phyloP scores from a whole-genome alignment of 352 stramenopile species.

The Pythium rishiriense region DNA sequence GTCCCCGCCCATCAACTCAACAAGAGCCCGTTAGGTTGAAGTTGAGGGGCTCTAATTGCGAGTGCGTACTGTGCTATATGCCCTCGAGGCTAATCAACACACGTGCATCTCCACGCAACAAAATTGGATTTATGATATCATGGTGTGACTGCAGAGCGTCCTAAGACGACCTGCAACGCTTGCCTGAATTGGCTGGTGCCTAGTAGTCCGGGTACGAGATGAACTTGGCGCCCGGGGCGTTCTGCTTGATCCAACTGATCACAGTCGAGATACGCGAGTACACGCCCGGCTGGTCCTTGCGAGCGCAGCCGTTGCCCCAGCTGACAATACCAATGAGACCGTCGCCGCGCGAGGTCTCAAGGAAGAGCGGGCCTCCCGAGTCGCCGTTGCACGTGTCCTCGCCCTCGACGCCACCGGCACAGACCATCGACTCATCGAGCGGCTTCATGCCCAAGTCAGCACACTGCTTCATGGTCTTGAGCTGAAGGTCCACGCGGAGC shows the following conservation, averaged over 20 bases:
- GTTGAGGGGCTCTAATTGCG: not conserved
- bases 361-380: slow-evolving; percentile 6
- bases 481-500: not conserved
- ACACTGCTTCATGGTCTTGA: not conserved
- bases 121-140: not conserved
- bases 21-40: not conserved
- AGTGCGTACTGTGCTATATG: not conserved
- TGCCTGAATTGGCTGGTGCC: no score
- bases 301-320: slow-evolving; percentile 7
- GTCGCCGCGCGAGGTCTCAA: slow-evolving; percentile 1
- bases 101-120: not conserved
- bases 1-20: not conserved
- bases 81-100: not conserved
- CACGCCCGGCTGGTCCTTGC: slow-evolving; percentile 10
- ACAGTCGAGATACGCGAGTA: slow-evolving; percentile 4
- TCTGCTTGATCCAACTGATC: slow-evolving; percentile 5
- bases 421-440: slow-evolving; percentile 5
- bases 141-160: not conserved
- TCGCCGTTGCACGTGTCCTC: slow-evolving; percentile 10
- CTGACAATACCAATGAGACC: slow-evolving; percentile 1
- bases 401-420: slow-evolving; percentile 1
- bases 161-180: not conserved
- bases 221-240: slow-evolving; percentile 9
- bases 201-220: slow-evolving; percentile 2
- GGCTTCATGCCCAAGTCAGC: not conserved